These are phyloP conservation scores for Aschersonia sp. DNA, from an alignment of 2,329 filamentous ascomycete genomes.

Conservation along the genomic window DNA sequence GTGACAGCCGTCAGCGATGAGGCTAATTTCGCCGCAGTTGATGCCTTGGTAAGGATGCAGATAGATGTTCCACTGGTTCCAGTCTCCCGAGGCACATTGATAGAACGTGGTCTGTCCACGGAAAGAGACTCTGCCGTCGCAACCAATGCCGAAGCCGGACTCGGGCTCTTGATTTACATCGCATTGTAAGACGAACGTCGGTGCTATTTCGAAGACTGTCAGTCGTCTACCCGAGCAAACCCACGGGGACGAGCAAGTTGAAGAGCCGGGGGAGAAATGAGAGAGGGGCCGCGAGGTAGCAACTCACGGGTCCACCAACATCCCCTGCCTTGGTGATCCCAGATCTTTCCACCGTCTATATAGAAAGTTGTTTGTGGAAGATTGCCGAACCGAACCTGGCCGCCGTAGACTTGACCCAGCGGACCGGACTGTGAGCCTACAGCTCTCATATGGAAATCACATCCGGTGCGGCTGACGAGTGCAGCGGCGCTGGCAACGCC, in stretches of 20 bases:
- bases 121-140: constrained; percentile 36
- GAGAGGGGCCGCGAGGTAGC: too few species aligned
- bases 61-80: constrained; percentile 42
- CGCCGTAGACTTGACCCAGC: constrained; percentile 45
- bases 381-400: constrained; percentile 39
- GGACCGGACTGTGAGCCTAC: constrained; percentile 32
- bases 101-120: constrained; percentile 39
- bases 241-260: not conserved
- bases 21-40: constrained; percentile 33
- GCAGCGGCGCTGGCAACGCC: constrained; percentile 6
- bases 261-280: not conserved
- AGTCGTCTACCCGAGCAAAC: not conserved
- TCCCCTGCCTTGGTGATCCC: constrained; percentile 39
- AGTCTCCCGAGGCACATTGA: constrained; percentile 40
- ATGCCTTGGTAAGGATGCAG: constrained; percentile 17
- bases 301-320: constrained; percentile 47
- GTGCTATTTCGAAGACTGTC: constrained; percentile 17
- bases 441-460: constrained; percentile 33
- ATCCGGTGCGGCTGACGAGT: constrained; percentile 6
- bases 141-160: constrained; percentile 40
- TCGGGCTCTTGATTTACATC: constrained; percentile 36
- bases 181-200: constrained; percentile 46
- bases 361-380: constrained; percentile 35
- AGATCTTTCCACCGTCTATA: constrained; percentile 38
- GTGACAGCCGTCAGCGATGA: constrained; percentile 25